Conservation (phyloP, 306 rosid species). For the Ochetophila trinervis region DNA sequence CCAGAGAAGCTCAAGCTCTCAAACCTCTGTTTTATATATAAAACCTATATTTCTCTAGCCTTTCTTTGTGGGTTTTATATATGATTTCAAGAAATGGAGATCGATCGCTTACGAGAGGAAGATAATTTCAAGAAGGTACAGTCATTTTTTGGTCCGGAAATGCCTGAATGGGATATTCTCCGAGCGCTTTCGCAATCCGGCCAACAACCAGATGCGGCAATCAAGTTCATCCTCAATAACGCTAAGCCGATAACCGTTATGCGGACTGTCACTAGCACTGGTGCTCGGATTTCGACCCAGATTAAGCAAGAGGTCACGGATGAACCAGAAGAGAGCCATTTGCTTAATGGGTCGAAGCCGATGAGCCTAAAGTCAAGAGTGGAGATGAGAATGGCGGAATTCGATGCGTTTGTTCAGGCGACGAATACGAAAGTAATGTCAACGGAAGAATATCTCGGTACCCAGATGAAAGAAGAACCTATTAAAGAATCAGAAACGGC, state of each 20-base stretch:
- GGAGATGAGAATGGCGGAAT: not conserved
- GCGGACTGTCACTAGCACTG: slow-evolving; percentile 44
- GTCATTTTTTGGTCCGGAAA: slow-evolving; percentile 15
- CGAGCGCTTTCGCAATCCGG: slow-evolving; percentile 4
- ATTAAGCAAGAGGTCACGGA: slow-evolving; percentile 3
- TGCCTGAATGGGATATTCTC: slow-evolving; percentile 9
- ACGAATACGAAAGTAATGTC: slow-evolving; percentile 18
- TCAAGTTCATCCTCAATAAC: slow-evolving; percentile 9
- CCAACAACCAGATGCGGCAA: slow-evolving; percentile 11
- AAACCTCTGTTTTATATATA: not conserved
- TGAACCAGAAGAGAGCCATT: slow-evolving; percentile 7
- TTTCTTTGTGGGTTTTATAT: not conserved
- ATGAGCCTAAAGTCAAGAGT: not conserved
- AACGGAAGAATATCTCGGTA: slow-evolving; percentile 10
- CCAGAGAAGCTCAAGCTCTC: not conserved
- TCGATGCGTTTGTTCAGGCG: slow-evolving; percentile 12
- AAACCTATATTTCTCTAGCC: not conserved
- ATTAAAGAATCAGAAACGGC: not conserved
- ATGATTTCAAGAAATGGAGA: slow-evolving; percentile 19
- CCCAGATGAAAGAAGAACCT: slow-evolving; percentile 8
- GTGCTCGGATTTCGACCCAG: slow-evolving; percentile 44
- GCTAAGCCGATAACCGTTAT: slow-evolving; percentile 31
- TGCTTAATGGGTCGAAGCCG: not conserved
- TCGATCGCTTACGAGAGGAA: not conserved
- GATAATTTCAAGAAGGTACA: slow-evolving; percentile 22